Evolutionary conservation across 2,329 filamentous ascomycete species (phyloP), one percentile per base, ranked within the genome.

Genomic region (Periglandula ipomoeae): DNA sequence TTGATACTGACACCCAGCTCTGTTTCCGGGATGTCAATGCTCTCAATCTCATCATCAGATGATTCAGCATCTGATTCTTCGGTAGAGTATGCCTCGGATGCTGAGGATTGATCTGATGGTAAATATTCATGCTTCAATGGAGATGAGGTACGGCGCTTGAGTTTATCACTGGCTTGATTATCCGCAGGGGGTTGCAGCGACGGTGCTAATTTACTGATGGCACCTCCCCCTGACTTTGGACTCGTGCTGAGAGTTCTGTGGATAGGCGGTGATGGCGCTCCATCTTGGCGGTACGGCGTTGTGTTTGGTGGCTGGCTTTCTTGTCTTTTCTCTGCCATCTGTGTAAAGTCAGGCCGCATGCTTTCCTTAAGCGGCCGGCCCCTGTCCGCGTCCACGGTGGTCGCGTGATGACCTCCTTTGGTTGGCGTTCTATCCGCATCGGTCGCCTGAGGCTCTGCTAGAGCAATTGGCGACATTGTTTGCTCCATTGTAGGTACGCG

Each of bases 101-200:
- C 70, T 0, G 79, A 82, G 0, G 78, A 81, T 43, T 73, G 66
- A 45, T 83, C 79, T 1, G 93, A 97, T 13, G 91, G 91, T 53
- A 90, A 84, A 59, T 96, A 98, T 68, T 98, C 91, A 62, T 97
- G 91, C 70, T 98, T 98, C 44, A 98, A 73, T 0, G 93, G 93
- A 1, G 93, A 98, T 0, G 93, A 97, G 1, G 82, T 85, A 17
- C 89, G 81, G 40, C 90, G 81, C 60, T 84, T 79, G 20, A 79
- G 55, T 64, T 64, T 74, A 54, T 58, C 59, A 27, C 63, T 64
- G 56, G 58, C 65, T 58, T 62, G 68, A 62, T 57, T 65, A 57
- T 70, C 82, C 73, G 51, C 53, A 3, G 44, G 56, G 10, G 49
- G 56, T 48, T 51, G 55, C 51, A 51, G 55, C 46, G 54, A 53